These are phyloP conservation scores for Lipomyces chichibuensis DNA, from an alignment of 805 yeast genomes.

Conservation along the genomic window DNA sequence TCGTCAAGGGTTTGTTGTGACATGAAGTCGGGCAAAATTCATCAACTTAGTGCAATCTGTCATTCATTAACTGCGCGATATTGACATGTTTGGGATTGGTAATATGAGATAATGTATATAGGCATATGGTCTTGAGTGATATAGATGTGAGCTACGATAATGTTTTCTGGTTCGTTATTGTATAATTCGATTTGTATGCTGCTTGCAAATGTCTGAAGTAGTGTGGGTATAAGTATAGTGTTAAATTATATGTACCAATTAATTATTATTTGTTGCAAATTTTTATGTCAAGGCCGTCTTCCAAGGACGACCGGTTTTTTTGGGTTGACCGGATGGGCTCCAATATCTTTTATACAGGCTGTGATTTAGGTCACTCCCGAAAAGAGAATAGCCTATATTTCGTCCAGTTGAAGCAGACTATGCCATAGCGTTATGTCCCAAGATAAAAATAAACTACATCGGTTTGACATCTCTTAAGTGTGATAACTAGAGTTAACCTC, in stretches of 20 bases:
- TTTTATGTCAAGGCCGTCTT: too few species aligned
- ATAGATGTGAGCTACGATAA: background rate
- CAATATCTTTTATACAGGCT: too few species aligned
- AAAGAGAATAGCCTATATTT: too few species aligned
- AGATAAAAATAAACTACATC: too few species aligned
- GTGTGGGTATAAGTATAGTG: background rate
- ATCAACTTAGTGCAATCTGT: background rate
- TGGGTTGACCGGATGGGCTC: too few species aligned
- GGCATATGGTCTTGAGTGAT: background rate
- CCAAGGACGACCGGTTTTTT: too few species aligned
- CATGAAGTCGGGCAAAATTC: background rate
- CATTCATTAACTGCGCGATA: background rate
- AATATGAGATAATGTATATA: background rate
- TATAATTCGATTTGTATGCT: background rate
- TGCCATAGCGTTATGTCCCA: too few species aligned
- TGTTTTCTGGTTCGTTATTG: background rate
- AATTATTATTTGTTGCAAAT: background rate
- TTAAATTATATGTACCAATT: background rate
- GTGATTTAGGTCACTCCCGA: too few species aligned
- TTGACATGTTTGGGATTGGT: background rate
- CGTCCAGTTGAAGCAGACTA: too few species aligned
- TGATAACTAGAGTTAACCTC: too few species aligned
- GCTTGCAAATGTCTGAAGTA: background rate
- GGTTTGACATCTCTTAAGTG: too few species aligned
- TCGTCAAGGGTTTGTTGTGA: slow-evolving; percentile 15